Conservation (phyloP, 371 early-diverging fungal genomes). For the Smittium mucronatum region DNA sequence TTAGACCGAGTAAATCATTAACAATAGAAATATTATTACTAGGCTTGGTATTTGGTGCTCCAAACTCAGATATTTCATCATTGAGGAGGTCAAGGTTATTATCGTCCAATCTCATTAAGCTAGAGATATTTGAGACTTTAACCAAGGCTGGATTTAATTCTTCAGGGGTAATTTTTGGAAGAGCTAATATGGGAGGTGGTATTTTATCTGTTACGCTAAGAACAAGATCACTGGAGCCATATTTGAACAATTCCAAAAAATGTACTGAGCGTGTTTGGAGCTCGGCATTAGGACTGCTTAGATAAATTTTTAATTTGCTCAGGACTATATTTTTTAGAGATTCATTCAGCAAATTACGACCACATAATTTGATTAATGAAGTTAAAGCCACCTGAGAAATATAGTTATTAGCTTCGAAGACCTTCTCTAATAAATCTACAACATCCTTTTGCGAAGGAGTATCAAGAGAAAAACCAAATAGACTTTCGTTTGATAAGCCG, state of each 20-base stretch:
- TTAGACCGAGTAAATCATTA: constrained; percentile 8
- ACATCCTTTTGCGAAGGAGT: constrained; percentile 40
- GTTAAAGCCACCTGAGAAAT: constrained; percentile 75
- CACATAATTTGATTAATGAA: constrained; percentile 75
- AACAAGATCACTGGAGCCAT: constrained; percentile 56
- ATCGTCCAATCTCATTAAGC: constrained; percentile 9
- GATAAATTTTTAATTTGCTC: constrained; percentile 43
- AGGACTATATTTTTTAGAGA: constrained; percentile 33
- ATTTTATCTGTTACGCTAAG: constrained; percentile 82
- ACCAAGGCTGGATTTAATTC: constrained; percentile 32
- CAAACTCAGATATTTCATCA: too few species aligned
- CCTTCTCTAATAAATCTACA: constrained; percentile 50
- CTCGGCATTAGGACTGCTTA: constrained; percentile 70
- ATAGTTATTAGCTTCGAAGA: constrained; percentile 56
- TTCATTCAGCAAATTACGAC: constrained; percentile 48
- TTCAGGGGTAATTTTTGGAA: constrained; percentile 41
- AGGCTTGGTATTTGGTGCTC: not conserved
- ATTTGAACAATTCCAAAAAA: constrained; percentile 55
- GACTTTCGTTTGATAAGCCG: not conserved
- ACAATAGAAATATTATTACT: constrained; percentile 6
- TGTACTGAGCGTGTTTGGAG: constrained; percentile 90
- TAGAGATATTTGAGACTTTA: constrained; percentile 27
- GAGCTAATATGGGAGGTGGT: constrained; percentile 71
- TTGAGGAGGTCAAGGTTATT: not conserved
- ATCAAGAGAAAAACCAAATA: constrained; percentile 16